Percentiles rank a stretch among this genome's conserved stretches.
Evolutionary conservation across 495 filamentous ascomycete genomes (phyloP).

Genomic region (Articulospora tetracladia): DNA sequence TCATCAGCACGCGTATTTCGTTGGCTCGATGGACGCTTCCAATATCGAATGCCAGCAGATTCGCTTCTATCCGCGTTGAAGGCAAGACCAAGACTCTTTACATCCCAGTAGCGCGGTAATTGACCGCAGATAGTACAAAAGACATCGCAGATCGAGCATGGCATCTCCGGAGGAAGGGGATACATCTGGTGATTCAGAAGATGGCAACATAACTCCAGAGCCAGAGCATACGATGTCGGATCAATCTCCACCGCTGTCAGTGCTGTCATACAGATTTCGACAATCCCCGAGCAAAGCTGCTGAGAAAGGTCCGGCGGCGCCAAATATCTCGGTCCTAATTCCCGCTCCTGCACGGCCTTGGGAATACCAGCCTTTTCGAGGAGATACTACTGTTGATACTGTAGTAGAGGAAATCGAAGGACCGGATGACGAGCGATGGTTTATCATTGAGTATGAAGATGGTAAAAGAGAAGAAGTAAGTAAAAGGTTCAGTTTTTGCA

Average conservation of each 20-base stretch:
- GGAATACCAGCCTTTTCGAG: constrained; percentile 47
- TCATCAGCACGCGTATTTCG: background rate
- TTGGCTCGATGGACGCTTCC: background rate
- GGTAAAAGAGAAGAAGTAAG: constrained; percentile 42
- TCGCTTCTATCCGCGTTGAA: background rate
- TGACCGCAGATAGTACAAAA: background rate
- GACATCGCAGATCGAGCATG: constrained; percentile 10
- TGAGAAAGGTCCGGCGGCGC: background rate
- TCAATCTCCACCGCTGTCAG: constrained; percentile 10
- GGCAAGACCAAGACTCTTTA: background rate
- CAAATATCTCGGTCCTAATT: constrained; percentile 34
- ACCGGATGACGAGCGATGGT: constrained; percentile 27
- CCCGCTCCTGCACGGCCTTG: constrained; percentile 34
- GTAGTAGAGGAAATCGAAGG: constrained; percentile 35
- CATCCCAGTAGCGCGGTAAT: background rate
- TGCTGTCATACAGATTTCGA: constrained; percentile 19
- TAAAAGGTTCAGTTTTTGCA: constrained; percentile 1
- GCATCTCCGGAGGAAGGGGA: constrained; percentile 4
- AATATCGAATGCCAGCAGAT: too few species aligned
- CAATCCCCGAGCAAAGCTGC: constrained; percentile 6
- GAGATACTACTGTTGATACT: constrained; percentile 36
- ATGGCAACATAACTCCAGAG: constrained; percentile 3
- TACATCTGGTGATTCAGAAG: constrained; percentile 14
- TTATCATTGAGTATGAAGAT: constrained; percentile 43
- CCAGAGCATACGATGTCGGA: background rate